A percentile compares a stretch with the other conserved stretches of the same genome.
Evolutionary conservation across 2,329 filamentous ascomycete species (phyloP).

Genomic region (Trichoderma atroviride): DNA sequence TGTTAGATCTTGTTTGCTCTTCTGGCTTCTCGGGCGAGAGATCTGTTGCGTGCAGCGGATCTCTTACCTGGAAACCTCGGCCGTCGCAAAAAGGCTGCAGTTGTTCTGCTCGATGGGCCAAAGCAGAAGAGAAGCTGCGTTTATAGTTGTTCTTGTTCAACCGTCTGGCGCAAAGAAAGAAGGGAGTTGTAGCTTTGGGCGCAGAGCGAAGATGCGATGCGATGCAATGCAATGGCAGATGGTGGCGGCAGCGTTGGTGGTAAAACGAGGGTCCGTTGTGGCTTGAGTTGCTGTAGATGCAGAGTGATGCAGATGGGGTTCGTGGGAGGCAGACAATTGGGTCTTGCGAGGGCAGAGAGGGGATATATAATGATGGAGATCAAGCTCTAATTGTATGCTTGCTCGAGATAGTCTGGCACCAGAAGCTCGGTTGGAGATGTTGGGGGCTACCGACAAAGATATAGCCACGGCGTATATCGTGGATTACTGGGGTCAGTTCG

Average conservation of each 20-base stretch:
- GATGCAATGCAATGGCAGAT: background rate
- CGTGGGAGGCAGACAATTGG: constrained; percentile 14
- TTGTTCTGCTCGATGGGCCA: background rate
- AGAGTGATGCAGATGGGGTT: background rate
- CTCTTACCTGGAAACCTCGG: background rate
- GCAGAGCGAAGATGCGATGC: background rate
- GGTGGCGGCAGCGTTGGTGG: constrained; percentile 6
- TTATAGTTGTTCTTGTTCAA: background rate
- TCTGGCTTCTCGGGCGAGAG: background rate
- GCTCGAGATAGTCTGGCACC: constrained; percentile 17
- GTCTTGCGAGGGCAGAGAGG: background rate
- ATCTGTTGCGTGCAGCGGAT: background rate
- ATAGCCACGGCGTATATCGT: constrained; percentile 27
- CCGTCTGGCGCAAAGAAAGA: background rate
- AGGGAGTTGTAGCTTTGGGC: background rate
- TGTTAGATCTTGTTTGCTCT: background rate
- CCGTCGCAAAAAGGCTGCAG: background rate
- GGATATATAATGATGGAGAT: background rate
- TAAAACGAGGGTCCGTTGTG: constrained; percentile 19
- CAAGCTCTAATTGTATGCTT: constrained; percentile 12
- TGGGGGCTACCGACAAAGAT: constrained; percentile 27
- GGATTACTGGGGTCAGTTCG: constrained; percentile 17
- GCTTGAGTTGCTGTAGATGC: background rate
- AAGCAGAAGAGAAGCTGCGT: background rate
- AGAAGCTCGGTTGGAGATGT: constrained; percentile 21